Evolutionary conservation across 768 basidiomycete genomes (phyloP).

Genomic region (Tubosaeta sp.): DNA sequence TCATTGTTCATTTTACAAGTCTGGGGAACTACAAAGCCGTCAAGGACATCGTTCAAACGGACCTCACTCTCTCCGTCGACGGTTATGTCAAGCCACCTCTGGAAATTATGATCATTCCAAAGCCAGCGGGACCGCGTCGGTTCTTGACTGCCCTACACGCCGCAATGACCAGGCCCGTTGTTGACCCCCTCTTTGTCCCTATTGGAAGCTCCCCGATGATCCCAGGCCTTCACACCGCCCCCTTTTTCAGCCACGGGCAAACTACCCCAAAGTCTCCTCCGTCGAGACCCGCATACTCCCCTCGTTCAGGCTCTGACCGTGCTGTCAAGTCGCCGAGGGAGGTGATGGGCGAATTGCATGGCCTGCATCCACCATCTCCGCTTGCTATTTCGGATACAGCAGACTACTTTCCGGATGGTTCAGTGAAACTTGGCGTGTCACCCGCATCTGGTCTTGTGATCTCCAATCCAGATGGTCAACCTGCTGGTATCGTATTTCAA

Average conservation of each 20-base stretch:
- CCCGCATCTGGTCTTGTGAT: constrained; percentile 86
- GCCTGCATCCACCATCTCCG: constrained; percentile 61
- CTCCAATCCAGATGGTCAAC: constrained; percentile 89
- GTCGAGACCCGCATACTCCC: constrained; percentile 38
- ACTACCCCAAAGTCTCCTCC: constrained; percentile 40
- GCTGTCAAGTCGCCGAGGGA: constrained; percentile 55
- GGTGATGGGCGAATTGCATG: constrained; percentile 33
- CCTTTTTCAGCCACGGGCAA: constrained; percentile 36
- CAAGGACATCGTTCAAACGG: constrained; percentile 76
- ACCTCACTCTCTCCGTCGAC: constrained; percentile 41
- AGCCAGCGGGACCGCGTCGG: constrained; percentile 92
- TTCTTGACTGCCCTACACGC: constrained; percentile 91
- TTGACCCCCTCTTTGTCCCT: constrained; percentile 92
- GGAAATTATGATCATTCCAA: constrained; percentile 95
- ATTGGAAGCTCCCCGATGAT: constrained; percentile 89
- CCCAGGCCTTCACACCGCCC: constrained; percentile 55
- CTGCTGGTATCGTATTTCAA: constrained; percentile 95
- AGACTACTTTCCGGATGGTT: constrained; percentile 63
- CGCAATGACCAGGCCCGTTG: constrained; percentile 75
- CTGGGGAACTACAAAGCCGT: constrained; percentile 84
- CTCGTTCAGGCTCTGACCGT: constrained; percentile 61
- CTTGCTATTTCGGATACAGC: constrained; percentile 64
- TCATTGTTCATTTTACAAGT: constrained; percentile 87
- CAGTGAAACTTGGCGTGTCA: constrained; percentile 67
- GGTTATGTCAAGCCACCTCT: constrained; percentile 50